phyloP scores from a whole-genome alignment of 768 basidiomycete genomes.

The Xanthoconium purpureum region DNA sequence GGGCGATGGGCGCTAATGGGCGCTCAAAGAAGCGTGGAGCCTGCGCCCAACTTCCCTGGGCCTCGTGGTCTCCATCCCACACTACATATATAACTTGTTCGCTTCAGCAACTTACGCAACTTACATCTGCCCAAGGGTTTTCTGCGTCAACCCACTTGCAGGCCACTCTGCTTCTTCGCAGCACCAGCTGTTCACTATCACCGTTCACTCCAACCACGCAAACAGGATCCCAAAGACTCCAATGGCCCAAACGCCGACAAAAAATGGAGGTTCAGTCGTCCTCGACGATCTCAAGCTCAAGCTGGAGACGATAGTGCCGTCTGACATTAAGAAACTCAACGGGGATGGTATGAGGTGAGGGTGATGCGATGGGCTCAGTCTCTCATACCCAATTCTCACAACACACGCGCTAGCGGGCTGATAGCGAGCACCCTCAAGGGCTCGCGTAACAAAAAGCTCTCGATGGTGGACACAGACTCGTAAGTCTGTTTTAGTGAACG shows the following conservation, averaged over 20 bases:
- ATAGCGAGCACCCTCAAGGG: conserved; percentile 20
- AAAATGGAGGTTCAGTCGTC: background rate
- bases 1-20: too few species aligned
- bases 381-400: too few species aligned
- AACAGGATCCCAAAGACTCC: background rate
- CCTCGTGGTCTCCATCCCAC: too few species aligned
- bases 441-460: conserved; percentile 1
- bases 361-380: background rate
- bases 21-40: too few species aligned
- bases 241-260: conserved; percentile 1
- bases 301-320: conserved; percentile 17
- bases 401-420: background rate
- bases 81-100: too few species aligned
- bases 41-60: too few species aligned
- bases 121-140: too few species aligned
- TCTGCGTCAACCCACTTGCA: background rate
- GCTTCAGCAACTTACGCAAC: too few species aligned
- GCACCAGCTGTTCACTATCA: background rate
- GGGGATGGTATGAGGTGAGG: conserved; percentile 11
- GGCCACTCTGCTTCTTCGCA: background rate
- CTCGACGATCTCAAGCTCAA: background rate
- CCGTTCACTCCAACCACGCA: background rate
- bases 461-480: background rate
- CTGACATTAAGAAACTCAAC: conserved; percentile 3
- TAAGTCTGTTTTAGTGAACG: conserved; percentile 2